Evolutionary conservation across 75 land plant species (phyloP), one percentile per base, ranked within the genome.

Genomic region (Sequoiadendron giganteum): DNA sequence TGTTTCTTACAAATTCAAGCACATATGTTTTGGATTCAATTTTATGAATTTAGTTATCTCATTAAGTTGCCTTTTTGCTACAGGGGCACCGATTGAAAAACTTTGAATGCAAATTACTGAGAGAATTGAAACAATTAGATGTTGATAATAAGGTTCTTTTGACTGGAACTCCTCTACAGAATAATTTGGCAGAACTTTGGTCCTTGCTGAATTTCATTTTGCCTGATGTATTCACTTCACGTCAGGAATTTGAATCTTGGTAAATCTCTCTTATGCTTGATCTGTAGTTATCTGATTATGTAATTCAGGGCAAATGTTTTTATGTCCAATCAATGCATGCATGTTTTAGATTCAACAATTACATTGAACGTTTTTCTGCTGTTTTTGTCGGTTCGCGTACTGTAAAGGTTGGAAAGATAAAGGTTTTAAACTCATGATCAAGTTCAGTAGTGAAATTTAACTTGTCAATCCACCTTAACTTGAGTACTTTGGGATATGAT

Each of bases 71-170:
- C 30, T 89, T 86, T 13, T 47, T 84, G 19, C 52, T 81, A 32
- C 90, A 98, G 99, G 99, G 99, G 8, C 99, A 98, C 86, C 91
- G 99, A 85, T 80, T 98, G 91, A 98, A 98, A 87, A 98, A 98
- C 85, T 79, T 90, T 43, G 89, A 96, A 39, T 98, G 99, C 93
- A 93, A 91, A 88, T 83, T 98, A 34, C 16, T 95, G 86, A 94
- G 91, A 91, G 98, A 96, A 84, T 87, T 98, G 86, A 98, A 92
- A 87, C 87, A 87, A 10, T 81, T 98, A 75, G 87, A 92, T 36
- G 87, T 90, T 19, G 96, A 95, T 65, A 96, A 96, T 85, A 94
- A 95, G 76, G 98, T 98, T 87, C 92, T 98, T 13, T 84, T 98
- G 86, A 95, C 99, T 56, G 99, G 99, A 32, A 98, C 99, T 38